Evolutionary conservation across 192 early-diverging fungal species (phyloP).

Genomic region (Rhizophagus sp.): DNA sequence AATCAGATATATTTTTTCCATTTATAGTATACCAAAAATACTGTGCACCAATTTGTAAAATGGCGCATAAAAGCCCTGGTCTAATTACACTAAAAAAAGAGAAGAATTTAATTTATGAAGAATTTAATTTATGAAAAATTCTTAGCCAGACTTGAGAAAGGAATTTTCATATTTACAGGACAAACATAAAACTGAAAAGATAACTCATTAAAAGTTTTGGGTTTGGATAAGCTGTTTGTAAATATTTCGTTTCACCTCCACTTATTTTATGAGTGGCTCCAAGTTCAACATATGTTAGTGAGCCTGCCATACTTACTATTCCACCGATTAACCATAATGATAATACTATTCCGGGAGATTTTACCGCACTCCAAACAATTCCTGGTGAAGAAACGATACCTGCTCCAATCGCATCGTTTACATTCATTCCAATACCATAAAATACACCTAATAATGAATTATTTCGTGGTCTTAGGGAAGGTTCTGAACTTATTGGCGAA

Average conservation of each 20-base stretch:
- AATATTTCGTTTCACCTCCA: background rate
- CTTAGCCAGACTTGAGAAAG: too few relatives aligned
- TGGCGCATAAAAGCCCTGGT: background rate
- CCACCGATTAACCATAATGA: background rate
- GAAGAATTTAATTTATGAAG: too few relatives aligned
- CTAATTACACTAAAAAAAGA: background rate
- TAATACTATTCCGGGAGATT: background rate
- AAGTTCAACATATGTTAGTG: background rate
- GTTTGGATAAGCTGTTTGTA: background rate
- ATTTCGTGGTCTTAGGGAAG: too few relatives aligned
- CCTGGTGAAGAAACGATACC: background rate
- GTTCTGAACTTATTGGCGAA: too few relatives aligned
- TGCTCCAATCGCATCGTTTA: background rate
- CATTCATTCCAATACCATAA: background rate
- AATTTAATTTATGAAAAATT: too few relatives aligned
- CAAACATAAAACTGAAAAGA: background rate
- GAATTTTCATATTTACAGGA: background rate
- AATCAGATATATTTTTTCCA: too few relatives aligned
- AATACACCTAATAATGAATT: background rate
- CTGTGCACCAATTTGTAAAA: background rate
- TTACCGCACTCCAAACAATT: background rate
- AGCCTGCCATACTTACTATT: background rate
- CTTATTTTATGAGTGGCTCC: background rate
- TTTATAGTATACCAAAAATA: background rate
- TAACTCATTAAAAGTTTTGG: background rate